These are phyloP conservation scores for Fistulifera solaris DNA, from an alignment of 108 stramenopile species.

Conservation along the genomic window DNA sequence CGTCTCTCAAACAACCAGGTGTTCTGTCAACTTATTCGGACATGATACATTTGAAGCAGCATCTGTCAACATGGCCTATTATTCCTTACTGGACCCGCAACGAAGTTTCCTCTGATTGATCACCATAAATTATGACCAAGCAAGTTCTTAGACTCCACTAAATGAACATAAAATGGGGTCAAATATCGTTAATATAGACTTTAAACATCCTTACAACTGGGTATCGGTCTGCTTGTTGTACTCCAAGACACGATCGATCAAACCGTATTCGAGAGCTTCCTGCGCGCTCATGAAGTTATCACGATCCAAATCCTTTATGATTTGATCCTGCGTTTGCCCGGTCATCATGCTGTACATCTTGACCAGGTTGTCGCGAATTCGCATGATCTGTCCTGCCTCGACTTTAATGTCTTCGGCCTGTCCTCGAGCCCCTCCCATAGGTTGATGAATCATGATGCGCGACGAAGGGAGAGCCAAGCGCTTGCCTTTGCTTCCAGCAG, in stretches of 20 bases:
- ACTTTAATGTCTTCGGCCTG: conserved; percentile 98
- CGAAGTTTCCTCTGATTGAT: too few relatives aligned
- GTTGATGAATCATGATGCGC: conserved; percentile 94
- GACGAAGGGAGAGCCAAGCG: conserved; percentile 83
- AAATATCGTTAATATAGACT: too few relatives aligned
- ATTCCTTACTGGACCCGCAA: conserved; percentile 55
- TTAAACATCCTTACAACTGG: conserved; percentile 21
- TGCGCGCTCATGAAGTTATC: conserved; percentile 98
- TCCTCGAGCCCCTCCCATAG: conserved; percentile 97
- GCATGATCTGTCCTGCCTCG: conserved; percentile 96
- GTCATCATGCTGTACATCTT: conserved; percentile 97
- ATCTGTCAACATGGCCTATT: conserved; percentile 57
- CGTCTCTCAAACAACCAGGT: conserved; percentile 46
- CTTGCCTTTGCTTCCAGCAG: conserved; percentile 74
- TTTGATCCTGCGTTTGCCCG: conserved; percentile 88
- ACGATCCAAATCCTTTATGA: conserved; percentile 88
- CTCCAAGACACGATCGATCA: conserved; percentile 92
- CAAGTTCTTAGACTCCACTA: too few relatives aligned
- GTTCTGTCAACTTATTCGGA: conserved; percentile 60
- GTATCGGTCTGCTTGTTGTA: conserved; percentile 43
- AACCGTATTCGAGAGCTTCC: conserved; percentile 89
- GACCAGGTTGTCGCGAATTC: conserved; percentile 95
- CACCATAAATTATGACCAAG: too few relatives aligned
- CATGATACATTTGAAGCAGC: conserved; percentile 65
- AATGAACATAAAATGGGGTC: too few relatives aligned